These are phyloP conservation scores for Eutypella sp. DNA, from an alignment of 2,329 filamentous ascomycete species.

Conservation along the genomic window DNA sequence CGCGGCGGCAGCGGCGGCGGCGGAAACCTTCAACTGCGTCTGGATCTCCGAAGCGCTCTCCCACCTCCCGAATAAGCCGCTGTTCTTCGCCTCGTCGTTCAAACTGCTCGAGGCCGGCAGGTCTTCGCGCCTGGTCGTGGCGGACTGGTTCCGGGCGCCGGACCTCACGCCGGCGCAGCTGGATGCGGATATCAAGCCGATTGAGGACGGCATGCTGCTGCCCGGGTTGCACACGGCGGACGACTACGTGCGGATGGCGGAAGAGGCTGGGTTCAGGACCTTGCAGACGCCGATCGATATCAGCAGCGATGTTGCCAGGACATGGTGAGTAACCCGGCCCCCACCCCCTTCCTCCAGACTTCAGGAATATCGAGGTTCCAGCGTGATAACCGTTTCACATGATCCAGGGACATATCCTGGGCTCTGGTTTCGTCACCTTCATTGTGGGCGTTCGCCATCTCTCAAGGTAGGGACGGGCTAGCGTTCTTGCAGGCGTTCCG, in stretches of 20 bases:
- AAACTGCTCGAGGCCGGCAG: slow-evolving; percentile 43
- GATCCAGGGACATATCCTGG: slow-evolving; percentile 57
- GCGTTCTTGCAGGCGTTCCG: slow-evolving; percentile 58
- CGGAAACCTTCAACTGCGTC: slow-evolving; percentile 44
- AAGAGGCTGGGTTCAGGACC: slow-evolving; percentile 41
- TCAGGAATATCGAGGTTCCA: background rate
- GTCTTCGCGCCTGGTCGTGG: slow-evolving; percentile 45
- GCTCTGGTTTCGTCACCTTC: slow-evolving; percentile 53
- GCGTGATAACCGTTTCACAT: background rate
- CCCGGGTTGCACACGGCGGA: slow-evolving; percentile 49
- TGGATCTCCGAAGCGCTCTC: slow-evolving; percentile 60
- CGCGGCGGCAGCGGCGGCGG: slow-evolving; percentile 14
- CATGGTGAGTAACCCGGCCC: slow-evolving; percentile 41
- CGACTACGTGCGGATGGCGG: slow-evolving; percentile 48
- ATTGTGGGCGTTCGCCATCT: slow-evolving; percentile 56
- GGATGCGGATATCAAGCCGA: slow-evolving; percentile 50
- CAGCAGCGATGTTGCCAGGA: slow-evolving; percentile 52
- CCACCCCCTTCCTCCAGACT: background rate
- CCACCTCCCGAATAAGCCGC: slow-evolving; percentile 53
- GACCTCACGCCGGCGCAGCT: slow-evolving; percentile 34
- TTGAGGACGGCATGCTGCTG: slow-evolving; percentile 59
- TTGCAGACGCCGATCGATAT: slow-evolving; percentile 49
- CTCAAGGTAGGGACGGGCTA: slow-evolving; percentile 55
- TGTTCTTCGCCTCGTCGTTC: slow-evolving; percentile 52
- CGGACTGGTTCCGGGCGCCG: slow-evolving; percentile 58